Evolutionary conservation across 2,329 filamentous ascomycete species (phyloP).

Genomic region (Didymella sp.): DNA sequence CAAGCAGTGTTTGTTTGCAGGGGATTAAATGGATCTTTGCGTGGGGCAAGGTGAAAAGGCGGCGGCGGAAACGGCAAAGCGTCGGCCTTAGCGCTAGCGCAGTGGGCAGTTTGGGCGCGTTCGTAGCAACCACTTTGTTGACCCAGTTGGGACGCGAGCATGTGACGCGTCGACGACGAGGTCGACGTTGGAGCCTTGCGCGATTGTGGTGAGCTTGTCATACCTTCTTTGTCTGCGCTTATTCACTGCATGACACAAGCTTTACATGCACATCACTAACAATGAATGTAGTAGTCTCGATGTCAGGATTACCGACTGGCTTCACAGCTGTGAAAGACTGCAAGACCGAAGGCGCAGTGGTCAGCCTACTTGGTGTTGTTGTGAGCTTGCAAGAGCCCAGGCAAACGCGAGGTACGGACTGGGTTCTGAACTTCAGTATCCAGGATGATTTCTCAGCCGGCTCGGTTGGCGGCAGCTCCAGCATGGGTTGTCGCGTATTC

Average conservation of each 20-base stretch:
- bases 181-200: background rate
- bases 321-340: constrained; percentile 57
- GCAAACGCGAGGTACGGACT: constrained; percentile 61
- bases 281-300: background rate
- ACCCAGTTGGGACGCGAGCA: constrained; percentile 7
- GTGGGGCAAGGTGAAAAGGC: constrained; percentile 49
- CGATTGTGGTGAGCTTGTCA: background rate
- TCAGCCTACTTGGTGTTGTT: constrained; percentile 74
- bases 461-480: constrained; percentile 23
- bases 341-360: constrained; percentile 32
- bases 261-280: background rate
- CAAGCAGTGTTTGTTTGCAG: constrained; percentile 42
- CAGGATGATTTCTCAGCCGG: constrained; percentile 46
- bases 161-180: constrained; percentile 12
- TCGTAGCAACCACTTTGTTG: constrained; percentile 23
- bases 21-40: constrained; percentile 36
- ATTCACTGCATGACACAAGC: background rate
- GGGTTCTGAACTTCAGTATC: constrained; percentile 47
- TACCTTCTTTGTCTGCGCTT: background rate
- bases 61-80: constrained; percentile 41
- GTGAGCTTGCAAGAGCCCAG: constrained; percentile 66
- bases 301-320: constrained; percentile 29
- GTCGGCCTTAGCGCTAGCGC: constrained; percentile 24
- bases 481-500: constrained; percentile 39
- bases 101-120: constrained; percentile 20